Base-by-base conservation (phyloP, 2,329 filamentous ascomycete species). In the Epichloe brachyelytri region DNA sequence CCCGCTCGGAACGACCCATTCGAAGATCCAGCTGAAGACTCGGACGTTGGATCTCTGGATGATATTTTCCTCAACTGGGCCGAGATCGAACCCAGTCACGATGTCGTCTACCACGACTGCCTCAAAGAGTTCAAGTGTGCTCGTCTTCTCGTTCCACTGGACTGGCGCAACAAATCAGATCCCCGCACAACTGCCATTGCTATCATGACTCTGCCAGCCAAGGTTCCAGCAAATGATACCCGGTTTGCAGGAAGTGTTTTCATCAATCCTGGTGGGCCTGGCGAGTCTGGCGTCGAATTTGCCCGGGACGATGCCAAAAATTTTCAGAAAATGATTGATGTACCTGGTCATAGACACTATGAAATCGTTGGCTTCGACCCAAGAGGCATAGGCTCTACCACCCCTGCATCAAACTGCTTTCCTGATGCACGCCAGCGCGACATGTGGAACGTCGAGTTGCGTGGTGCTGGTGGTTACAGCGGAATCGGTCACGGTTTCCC, bases 361-460 rank as follows among this genome's bases (percentile, higher is more conserved):
- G 68, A 71, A 52, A 62, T 72, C 14, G 54, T 74, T 4, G 64
- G 65, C 8, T 74, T 70, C 53, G 71, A 74, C 52, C 71, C 71
- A 0, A 64, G 71, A 3, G 71, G 70, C 15, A 55, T 71, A 5
- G 65, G 62, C 1, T 56, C 60, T 48, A 69, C 65, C 1, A 65
- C 63, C 4, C 71, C 71, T 0, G 49, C 43, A 6, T 61, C 64
- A 2, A 62, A 70, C 47, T 73, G 71, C 60, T 72, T 64, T 54
- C 55, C 57, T 19, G 49, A 43, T 3, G 58, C 64, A 37, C 46
- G 55, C 7, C 55, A 65, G 11, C 61, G 66, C 3, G 56, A 57
- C 4, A 54, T 60, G 47, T 52, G 61, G 51, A 11, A 57, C 49
- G 54, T 68, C 46, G 56, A 71, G 55, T 17, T 53, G 17, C 51